Evolutionary conservation across 345 rosid species (phyloP), one percentile per base, ranked within the genome.

Genomic region (Citrus maxima): DNA sequence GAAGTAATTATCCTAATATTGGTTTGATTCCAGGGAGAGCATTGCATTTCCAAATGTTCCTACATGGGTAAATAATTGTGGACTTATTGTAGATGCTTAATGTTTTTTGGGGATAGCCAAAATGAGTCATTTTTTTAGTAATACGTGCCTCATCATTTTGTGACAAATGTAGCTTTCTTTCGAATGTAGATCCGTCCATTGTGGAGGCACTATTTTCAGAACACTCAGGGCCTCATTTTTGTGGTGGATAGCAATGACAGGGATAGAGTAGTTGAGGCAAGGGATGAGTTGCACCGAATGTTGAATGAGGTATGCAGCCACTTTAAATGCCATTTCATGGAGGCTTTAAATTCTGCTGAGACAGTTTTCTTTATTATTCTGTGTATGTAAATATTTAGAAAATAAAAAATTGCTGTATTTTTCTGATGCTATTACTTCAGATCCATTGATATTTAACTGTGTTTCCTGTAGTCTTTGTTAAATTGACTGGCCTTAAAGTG

Each of bases 231-330:
- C 60, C 93, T 93, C 3, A 93, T 93, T 84, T 93, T 93, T 74
- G 97, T 93, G 63, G 97, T 93, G 70, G 95, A 93, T 77, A 93
- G 95, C 82, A 93, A 91, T 35, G 97, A 93, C 67, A 90, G 95
- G 34, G 95, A 93, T 69, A 88, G 89, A 84, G 85, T 87, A 21
- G 92, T 89, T 72, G 92, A 89, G 81, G 92, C 97, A 21, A 81
- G 93, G 80, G 97, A 91, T 84, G 95, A 93, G 83, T 87, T 91
- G 73, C 97, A 93, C 70, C 86, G 93, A 28, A 91, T 93, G 94
- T 86, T 91, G 79, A 93, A 93, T 82, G 95, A 91, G 93, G 97
- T 89, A 62, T 22, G 58, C 62, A 8, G 24, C 77, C 22, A 64
- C 71, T 80, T 68, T 70, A 42, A 42, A 73, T 27, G 22, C 27